Conservation (phyloP, 2,329 filamentous ascomycete species). For the Thielaviopsis euricoi region DNA sequence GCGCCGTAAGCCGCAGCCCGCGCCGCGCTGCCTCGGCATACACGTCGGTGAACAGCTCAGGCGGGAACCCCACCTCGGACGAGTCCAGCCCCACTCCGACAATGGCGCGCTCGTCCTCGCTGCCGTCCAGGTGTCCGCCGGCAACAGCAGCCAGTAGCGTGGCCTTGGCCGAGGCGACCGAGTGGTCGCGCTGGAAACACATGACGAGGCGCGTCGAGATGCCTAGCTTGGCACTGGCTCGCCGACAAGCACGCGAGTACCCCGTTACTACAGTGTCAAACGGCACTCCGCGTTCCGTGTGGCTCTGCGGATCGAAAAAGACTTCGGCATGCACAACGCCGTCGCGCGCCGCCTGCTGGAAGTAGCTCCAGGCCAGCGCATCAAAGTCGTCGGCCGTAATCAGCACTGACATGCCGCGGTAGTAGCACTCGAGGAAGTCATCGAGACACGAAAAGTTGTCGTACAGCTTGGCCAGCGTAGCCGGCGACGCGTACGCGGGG, state of each 20-base stretch:
- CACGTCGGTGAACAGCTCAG: constrained; percentile 43
- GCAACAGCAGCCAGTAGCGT: constrained; percentile 25
- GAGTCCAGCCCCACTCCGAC: constrained; percentile 52
- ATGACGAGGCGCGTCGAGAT: constrained; percentile 51
- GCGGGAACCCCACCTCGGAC: constrained; percentile 40
- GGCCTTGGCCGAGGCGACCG: constrained; percentile 36
- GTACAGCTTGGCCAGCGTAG: constrained; percentile 46
- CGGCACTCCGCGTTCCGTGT: constrained; percentile 43
- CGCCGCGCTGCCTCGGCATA: constrained; percentile 36
- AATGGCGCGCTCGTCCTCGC: constrained; percentile 30
- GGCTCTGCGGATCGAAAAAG: constrained; percentile 70
- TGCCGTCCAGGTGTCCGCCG: constrained; percentile 13
- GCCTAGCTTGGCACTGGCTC: constrained; percentile 45
- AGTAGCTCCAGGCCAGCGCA: constrained; percentile 55
- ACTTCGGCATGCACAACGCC: constrained; percentile 58
- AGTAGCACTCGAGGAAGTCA: constrained; percentile 67
- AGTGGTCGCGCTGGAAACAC: constrained; percentile 57
- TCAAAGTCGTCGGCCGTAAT: constrained; percentile 52
- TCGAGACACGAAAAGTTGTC: constrained; percentile 51
- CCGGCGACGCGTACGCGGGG: constrained; percentile 36
- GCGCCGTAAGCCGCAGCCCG: constrained; percentile 49
- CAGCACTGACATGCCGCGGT: constrained; percentile 57
- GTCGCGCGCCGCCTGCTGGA: constrained; percentile 44
- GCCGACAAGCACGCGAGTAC: constrained; percentile 40
- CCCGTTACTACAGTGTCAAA: constrained; percentile 49